A percentile compares a stretch with the other conserved stretches of the same genome.
These are phyloP conservation scores for Backusella tuberculispora DNA, from an alignment of 192 early-diverging fungal genomes.

Conservation along the genomic window DNA sequence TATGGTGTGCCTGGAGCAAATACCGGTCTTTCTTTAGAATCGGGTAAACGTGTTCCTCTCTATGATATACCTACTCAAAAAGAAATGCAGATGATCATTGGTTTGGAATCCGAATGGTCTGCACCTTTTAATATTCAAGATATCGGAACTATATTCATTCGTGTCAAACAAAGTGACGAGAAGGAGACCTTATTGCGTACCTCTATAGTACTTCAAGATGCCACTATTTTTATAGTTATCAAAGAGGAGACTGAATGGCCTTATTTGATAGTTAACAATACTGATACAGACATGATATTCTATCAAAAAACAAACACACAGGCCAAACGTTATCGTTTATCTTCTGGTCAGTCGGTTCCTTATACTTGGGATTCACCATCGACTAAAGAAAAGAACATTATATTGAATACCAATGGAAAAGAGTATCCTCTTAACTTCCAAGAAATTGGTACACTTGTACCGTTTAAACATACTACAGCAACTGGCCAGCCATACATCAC, in stretches of 20 bases:
- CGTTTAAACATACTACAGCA: constrained; percentile 73
- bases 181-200: constrained; percentile 72
- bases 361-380: constrained; percentile 95
- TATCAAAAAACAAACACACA: constrained; percentile 66
- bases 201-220: constrained; percentile 82
- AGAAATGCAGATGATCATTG: constrained; percentile 68
- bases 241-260: constrained; percentile 87
- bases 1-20: constrained; percentile 70
- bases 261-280: constrained; percentile 80
- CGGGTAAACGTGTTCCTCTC: constrained; percentile 65
- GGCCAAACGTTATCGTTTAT: constrained; percentile 31
- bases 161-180: constrained; percentile 64
- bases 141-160: constrained; percentile 82
- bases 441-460: constrained; percentile 90
- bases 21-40: constrained; percentile 45
- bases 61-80: constrained; percentile 65
- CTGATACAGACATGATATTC: constrained; percentile 69
- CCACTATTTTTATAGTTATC: constrained; percentile 89
- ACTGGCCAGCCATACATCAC: constrained; percentile 50
- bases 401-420: constrained; percentile 72
- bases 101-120: constrained; percentile 77
- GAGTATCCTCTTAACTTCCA: constrained; percentile 81
- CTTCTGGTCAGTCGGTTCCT: constrained; percentile 57
- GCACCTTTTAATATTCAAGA: constrained; percentile 87
- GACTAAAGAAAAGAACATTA: constrained; percentile 68